These are phyloP conservation scores for Aquilaria malaccensis DNA, from an alignment of 345 rosid species.

Conservation along the genomic window DNA sequence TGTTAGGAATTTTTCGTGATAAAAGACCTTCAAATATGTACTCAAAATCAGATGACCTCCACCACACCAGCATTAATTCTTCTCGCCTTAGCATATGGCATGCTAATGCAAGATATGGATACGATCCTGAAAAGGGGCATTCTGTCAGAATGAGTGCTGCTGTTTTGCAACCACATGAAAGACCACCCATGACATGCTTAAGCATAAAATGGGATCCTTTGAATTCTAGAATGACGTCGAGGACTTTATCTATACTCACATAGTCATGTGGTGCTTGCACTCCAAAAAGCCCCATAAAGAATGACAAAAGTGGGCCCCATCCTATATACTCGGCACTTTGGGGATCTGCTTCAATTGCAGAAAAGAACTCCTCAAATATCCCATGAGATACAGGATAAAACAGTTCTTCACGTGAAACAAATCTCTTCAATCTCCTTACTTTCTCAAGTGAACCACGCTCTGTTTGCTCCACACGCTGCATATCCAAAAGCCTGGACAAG, in stretches of 20 bases:
- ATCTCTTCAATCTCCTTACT: conserved; percentile 76
- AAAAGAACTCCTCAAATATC: conserved; percentile 68
- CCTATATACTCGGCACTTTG: conserved; percentile 58
- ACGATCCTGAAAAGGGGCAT: conserved; percentile 92
- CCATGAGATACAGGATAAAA: conserved; percentile 62
- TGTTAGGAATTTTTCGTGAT: conserved; percentile 65
- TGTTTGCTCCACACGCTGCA: conserved; percentile 40
- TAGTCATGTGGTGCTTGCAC: conserved; percentile 70
- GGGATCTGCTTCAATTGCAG: conserved; percentile 45
- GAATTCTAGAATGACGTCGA: conserved; percentile 56
- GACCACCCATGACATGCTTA: conserved; percentile 60
- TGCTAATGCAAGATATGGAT: conserved; percentile 77
- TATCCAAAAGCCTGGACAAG: conserved; percentile 63
- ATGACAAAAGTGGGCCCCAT: conserved; percentile 69
- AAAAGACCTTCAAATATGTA: conserved; percentile 78
- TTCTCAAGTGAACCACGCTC: conserved; percentile 55
- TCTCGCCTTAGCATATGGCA: conserved; percentile 76
- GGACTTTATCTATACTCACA: conserved; percentile 60
- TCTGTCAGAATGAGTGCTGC: conserved; percentile 56
- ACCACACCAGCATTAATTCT: conserved; percentile 80
- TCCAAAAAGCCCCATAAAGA: conserved; percentile 70
- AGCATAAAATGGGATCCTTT: conserved; percentile 49
- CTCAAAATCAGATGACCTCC: conserved; percentile 73
- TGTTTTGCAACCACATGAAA: conserved; percentile 77
- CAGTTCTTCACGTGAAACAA: conserved; percentile 61